Evolutionary conservation across 768 basidiomycete genomes (phyloP).

Genomic region (Strobilomyces confusus): DNA sequence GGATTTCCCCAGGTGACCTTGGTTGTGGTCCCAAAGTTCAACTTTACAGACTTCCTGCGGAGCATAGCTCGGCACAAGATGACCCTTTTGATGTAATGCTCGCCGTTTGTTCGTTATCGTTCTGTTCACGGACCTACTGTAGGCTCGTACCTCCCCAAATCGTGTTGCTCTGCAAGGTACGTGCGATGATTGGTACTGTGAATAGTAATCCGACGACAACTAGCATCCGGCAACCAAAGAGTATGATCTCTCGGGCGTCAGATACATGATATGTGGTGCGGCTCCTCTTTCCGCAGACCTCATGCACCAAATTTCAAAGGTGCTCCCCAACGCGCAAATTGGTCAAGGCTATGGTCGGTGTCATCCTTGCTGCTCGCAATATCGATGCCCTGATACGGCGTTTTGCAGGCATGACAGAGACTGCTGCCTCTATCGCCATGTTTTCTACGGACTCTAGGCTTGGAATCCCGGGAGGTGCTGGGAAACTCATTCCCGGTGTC

Average conservation of each 20-base stretch:
- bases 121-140: not conserved
- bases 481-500: slow-evolving; percentile 49
- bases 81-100: slow-evolving; percentile 48
- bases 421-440: slow-evolving; percentile 48
- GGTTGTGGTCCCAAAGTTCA: slow-evolving; percentile 61
- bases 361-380: not conserved
- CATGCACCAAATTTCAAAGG: slow-evolving; percentile 38
- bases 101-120: not conserved
- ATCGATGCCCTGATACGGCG: not conserved
- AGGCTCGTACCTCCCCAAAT: slow-evolving; percentile 67
- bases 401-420: slow-evolving; percentile 61
- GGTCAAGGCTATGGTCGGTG: slow-evolving; percentile 60
- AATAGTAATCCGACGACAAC: slow-evolving; percentile 13
- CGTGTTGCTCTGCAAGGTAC: slow-evolving; percentile 63
- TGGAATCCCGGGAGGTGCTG: slow-evolving; percentile 51
- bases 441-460: slow-evolving; percentile 45
- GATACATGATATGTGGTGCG: slow-evolving; percentile 45
- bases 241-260: too few relatives aligned
- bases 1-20: slow-evolving; percentile 44
- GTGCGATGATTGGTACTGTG: slow-evolving; percentile 16
- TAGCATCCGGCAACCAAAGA: too few relatives aligned
- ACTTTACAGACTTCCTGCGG: slow-evolving; percentile 55
- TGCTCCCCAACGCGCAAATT: slow-evolving; percentile 57
- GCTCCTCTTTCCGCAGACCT: slow-evolving; percentile 62
- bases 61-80: slow-evolving; percentile 58